phyloP scores from a whole-genome alignment of 306 rosid species.

The Canavalia gladiata region DNA sequence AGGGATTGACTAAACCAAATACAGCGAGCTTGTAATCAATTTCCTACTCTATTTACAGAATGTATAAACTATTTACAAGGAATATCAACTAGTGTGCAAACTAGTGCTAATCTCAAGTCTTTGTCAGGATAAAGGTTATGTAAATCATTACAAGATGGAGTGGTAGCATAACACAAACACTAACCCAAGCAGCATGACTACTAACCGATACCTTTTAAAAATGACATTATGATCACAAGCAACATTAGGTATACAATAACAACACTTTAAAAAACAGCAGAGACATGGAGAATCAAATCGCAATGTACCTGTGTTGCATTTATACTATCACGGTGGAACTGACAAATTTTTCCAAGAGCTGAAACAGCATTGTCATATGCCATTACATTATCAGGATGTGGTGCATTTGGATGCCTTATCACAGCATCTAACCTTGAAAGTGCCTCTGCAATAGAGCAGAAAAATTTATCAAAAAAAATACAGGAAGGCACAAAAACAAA shows the following conservation, averaged over 20 bases:
- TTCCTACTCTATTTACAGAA: not conserved
- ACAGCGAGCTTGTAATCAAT: not conserved
- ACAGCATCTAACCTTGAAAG: slow-evolving; percentile 89
- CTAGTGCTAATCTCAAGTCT: not conserved
- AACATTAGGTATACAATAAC: slow-evolving; percentile 29
- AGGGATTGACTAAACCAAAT: not conserved
- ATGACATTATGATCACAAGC: slow-evolving; percentile 24
- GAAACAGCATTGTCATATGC: slow-evolving; percentile 99
- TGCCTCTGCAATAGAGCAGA: slow-evolving; percentile 73
- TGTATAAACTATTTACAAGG: not conserved
- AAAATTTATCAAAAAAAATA: slow-evolving; percentile 27
- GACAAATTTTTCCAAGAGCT: slow-evolving; percentile 92
- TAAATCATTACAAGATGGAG: not conserved
- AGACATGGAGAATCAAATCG: slow-evolving; percentile 27
- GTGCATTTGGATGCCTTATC: slow-evolving; percentile 87
- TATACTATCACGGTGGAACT: slow-evolving; percentile 89
- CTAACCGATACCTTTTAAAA: not conserved
- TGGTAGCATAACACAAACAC: slow-evolving; percentile 1
- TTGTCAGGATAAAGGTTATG: not conserved
- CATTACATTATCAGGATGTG: slow-evolving; percentile 78
- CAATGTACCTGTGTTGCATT: slow-evolving; percentile 85
- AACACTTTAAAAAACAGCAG: slow-evolving; percentile 21
- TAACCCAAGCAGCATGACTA: not conserved
- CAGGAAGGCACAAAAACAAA: slow-evolving; percentile 7
- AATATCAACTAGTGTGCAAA: not conserved